Conservation (phyloP, 179 eudicot species). For the Silene noctiflora region DNA sequence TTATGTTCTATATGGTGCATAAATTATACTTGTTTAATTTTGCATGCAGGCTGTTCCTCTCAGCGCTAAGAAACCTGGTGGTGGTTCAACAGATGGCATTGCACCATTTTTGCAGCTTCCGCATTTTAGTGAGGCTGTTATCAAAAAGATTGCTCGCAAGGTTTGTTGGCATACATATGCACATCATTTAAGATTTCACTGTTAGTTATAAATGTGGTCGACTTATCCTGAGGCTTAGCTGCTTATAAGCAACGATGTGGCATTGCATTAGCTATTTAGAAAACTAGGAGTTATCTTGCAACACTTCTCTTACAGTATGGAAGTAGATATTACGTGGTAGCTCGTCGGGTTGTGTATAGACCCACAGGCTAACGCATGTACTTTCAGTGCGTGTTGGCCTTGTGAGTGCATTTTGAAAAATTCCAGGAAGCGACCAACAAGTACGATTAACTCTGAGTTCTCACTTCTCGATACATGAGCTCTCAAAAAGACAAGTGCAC, state of each 20-base stretch:
- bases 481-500: background rate
- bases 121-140: slow-evolving; percentile 67
- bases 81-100: slow-evolving; percentile 75
- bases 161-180: slow-evolving; percentile 35
- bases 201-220: slow-evolving; percentile 7
- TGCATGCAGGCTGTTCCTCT: slow-evolving; percentile 87
- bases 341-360: background rate
- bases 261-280: slow-evolving; percentile 5
- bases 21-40: background rate
- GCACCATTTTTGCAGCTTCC: slow-evolving; percentile 97
- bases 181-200: background rate
- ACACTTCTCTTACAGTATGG: background rate
- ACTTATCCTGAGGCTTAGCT: background rate
- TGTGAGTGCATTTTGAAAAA: background rate
- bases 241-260: background rate
- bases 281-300: background rate
- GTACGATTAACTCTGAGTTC: background rate
- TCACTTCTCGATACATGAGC: background rate
- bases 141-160: slow-evolving; percentile 84
- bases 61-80: slow-evolving; percentile 74
- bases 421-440: background rate
- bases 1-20: background rate
- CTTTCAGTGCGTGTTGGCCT: background rate
- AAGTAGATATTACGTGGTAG: background rate
- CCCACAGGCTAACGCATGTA: background rate